phyloP scores from a whole-genome alignment of 2,329 filamentous ascomycete genomes.

The Pseudopyricularia cyperi region DNA sequence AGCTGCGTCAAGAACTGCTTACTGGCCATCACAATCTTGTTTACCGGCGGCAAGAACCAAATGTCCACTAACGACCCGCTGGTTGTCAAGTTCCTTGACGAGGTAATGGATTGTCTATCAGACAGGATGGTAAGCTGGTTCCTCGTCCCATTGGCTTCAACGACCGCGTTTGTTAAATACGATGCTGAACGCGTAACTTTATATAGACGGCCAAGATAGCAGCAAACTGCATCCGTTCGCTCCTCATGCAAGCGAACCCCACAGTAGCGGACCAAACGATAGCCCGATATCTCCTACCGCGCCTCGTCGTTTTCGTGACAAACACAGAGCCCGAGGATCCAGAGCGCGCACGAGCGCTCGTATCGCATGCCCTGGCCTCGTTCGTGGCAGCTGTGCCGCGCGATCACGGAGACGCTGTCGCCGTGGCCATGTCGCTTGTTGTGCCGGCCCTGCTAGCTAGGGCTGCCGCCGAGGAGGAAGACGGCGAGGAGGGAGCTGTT shows the following conservation, averaged over 20 bases:
- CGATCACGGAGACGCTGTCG: constrained; percentile 25
- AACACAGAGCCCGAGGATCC: constrained; percentile 63
- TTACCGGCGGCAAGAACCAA: constrained; percentile 66
- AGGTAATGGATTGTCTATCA: constrained; percentile 72
- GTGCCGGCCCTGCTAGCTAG: constrained; percentile 65
- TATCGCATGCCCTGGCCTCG: constrained; percentile 64
- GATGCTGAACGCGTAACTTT: neutral
- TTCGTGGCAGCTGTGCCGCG: constrained; percentile 37
- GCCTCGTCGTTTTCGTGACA: constrained; percentile 62
- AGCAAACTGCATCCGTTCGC: constrained; percentile 75
- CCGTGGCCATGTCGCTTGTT: constrained; percentile 60
- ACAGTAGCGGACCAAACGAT: constrained; percentile 60
- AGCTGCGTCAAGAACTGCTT: constrained; percentile 88
- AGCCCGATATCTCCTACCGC: constrained; percentile 60
- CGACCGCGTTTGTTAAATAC: no score
- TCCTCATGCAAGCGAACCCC: constrained; percentile 55
- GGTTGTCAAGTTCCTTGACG: constrained; percentile 61
- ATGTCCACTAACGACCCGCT: constrained; percentile 65
- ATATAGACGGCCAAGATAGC: constrained; percentile 71
- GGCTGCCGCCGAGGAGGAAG: constrained; percentile 44
- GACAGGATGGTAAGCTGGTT: constrained; percentile 52
- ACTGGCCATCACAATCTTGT: constrained; percentile 74
- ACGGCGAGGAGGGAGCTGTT: constrained; percentile 16
- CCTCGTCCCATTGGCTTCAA: neutral
- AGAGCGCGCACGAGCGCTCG: constrained; percentile 56